Evolutionary conservation across 352 stramenopile genomes (phyloP).

Genomic region (Pilasporangium apinafurcum): DNA sequence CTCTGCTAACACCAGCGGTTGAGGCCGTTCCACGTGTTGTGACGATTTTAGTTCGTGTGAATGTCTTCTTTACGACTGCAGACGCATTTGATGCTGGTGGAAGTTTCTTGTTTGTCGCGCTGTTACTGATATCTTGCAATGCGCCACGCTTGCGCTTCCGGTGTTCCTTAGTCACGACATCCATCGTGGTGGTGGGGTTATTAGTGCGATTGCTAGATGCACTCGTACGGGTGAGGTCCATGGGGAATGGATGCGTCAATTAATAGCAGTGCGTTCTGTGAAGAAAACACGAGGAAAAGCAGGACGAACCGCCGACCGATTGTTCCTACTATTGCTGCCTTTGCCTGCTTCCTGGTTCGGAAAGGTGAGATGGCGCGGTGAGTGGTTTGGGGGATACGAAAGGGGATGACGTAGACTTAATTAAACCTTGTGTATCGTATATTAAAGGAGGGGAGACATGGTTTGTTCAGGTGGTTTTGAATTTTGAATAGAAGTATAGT

Average conservation of each 20-base stretch:
- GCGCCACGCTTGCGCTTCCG: conserved; percentile 76
- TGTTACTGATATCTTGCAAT: conserved; percentile 83
- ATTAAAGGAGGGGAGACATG: conserved; percentile 13
- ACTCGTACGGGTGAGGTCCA: not conserved
- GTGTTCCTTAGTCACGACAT: conserved; percentile 15
- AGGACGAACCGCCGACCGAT: not conserved
- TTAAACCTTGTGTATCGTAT: not conserved
- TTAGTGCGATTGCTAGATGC: conserved; percentile 1
- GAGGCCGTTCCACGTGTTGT: too few relatives aligned
- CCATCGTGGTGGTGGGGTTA: conserved; percentile 8
- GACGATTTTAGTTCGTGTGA: conserved; percentile 5
- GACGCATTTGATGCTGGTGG: conserved; percentile 13
- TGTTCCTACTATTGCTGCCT: not conserved
- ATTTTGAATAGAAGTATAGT: conserved; percentile 27
- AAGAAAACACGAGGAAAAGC: conserved; percentile 3
- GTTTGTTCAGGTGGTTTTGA: conserved; percentile 12
- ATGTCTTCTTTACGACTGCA: conserved; percentile 13
- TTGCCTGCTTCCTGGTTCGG: too few relatives aligned
- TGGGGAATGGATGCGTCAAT: conserved; percentile 6
- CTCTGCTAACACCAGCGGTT: too few relatives aligned
- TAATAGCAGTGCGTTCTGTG: not conserved
- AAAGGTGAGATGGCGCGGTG: too few relatives aligned
- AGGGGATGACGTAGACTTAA: conserved; percentile 11
- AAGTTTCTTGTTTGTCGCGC: conserved; percentile 24
- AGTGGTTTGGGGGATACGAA: conserved; percentile 12